Base-by-base conservation (phyloP, 2,329 filamentous ascomycete species). In the Colletotrichum paranaense region DNA sequence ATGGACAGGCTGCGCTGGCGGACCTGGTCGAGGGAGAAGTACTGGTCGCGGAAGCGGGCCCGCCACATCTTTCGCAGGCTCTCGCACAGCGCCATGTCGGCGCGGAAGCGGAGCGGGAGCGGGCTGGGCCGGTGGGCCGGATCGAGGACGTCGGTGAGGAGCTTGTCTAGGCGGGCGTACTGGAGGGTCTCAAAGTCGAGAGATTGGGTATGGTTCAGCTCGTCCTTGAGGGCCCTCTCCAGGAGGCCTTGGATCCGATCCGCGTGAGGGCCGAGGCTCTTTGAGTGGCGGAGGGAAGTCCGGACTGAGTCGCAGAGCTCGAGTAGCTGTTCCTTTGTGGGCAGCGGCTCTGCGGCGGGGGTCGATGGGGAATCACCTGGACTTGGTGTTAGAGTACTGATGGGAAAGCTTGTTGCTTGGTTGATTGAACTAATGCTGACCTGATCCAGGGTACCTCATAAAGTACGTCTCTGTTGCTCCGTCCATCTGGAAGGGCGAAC, bases 1-100 rank as follows among this genome's bases (percentile, higher is more conserved):
- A 77, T 77, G 0, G 81, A 77, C 26, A 88, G 77, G 1, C 78
- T 75, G 5, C 75, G 76, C 49, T 82, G 82, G n/a, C 87, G 80
- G 11, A 80, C 78, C 62, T 87, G 81, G 67, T 88, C 86, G 30
- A 88, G 82, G 72, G 82, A 81, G 72, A 85, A 84, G 68, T 85
- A 88, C 7, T 80, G 76, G n/a, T 84, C 83, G 52, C 81, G 79
- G 75, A 88, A 88, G 5, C 87, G 81, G 8, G 78, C 76, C 59
- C 82, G 78, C 87, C 87, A 89, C 49, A 78, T 74, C n/a, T 80
- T 80, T 72, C 84, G 82, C 59, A 89, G 76, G 49, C 76, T 79
- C 69, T 84, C 81, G 14, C 82, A 86, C 46, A 82, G 77, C 7
- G 78, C 75, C 24, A 81, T 76, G 70, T 85, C 81, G 28, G 80